Percentiles rank a stretch among this genome's conserved stretches.
Evolutionary conservation across 306 rosid species (phyloP).

Genomic region (Herpetospermum pedunculosum): DNA sequence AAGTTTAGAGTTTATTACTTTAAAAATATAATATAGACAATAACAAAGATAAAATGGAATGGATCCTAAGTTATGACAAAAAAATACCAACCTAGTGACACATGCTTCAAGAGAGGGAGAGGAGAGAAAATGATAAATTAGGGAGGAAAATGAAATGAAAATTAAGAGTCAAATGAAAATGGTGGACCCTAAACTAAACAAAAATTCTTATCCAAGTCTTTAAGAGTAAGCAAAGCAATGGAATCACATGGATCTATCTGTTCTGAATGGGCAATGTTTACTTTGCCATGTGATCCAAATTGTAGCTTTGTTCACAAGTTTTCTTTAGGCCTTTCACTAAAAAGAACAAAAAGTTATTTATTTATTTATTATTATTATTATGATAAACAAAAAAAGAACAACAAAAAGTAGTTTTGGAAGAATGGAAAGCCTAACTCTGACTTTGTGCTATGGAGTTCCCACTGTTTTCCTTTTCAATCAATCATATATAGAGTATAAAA

Average conservation of each 20-base stretch:
- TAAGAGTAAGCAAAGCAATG: neutral
- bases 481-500: neutral
- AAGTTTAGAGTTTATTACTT: neutral
- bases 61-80: neutral
- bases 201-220: conserved; percentile 5
- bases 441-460: neutral
- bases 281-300: conserved; percentile 7
- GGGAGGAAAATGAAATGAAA: neutral
- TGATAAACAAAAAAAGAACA: too few relatives aligned
- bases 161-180: neutral
- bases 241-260: conserved; percentile 4
- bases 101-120: neutral
- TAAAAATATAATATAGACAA: neutral
- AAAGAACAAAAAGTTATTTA: neutral
- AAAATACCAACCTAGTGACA: neutral
- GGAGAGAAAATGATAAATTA: neutral
- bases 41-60: neutral
- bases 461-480: neutral
- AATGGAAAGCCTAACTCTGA: conserved; percentile 1
- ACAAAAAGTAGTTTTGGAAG: conserved; percentile 1
- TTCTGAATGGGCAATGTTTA: neutral
- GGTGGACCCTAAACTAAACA: conserved; percentile 9
- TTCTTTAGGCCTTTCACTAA: neutral
- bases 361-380: too few relatives aligned
- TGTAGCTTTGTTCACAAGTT: neutral